These are phyloP conservation scores for Jimgerdemannia flammicorona DNA, from an alignment of 192 early-diverging fungal species.

Conservation along the genomic window DNA sequence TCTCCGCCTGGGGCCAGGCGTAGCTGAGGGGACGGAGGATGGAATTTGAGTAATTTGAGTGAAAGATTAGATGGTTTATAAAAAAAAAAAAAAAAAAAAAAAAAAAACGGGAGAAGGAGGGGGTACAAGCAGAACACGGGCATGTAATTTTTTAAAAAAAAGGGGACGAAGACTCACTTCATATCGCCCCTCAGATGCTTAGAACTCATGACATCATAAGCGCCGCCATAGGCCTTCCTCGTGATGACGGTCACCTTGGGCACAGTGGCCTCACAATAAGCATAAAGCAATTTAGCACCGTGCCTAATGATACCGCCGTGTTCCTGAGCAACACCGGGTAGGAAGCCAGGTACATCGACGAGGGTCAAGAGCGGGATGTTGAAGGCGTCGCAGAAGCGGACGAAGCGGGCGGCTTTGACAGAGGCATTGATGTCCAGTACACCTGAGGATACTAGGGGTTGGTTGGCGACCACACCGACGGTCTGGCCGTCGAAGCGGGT, in stretches of 20 bases:
- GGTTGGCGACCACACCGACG: slow-evolving; percentile 91
- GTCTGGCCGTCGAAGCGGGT: slow-evolving; percentile 80
- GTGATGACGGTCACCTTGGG: slow-evolving; percentile 96
- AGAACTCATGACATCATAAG: slow-evolving; percentile 96
- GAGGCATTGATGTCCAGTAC: slow-evolving; percentile 94
- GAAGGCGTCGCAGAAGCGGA: slow-evolving; percentile 96
- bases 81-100: too few species aligned
- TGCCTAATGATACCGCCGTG: slow-evolving; percentile 95
- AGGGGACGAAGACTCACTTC: slow-evolving; percentile 22
- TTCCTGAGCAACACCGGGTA: slow-evolving; percentile 93
- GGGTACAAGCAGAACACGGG: not conserved
- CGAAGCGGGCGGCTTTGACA: slow-evolving; percentile 94
- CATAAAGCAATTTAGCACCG: slow-evolving; percentile 94
- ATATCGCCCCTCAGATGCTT: slow-evolving; percentile 94
- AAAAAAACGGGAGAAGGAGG: too few species aligned
- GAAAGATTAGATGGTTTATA: not conserved
- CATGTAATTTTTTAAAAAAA: not conserved
- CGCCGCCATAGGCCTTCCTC: slow-evolving; percentile 96
- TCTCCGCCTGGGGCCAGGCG: slow-evolving; percentile 95
- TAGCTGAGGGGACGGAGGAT: slow-evolving; percentile 48
- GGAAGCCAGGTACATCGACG: slow-evolving; percentile 96
- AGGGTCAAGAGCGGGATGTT: slow-evolving; percentile 91
- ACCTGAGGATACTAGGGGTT: slow-evolving; percentile 92
- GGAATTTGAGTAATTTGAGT: not conserved
- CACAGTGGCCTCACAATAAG: slow-evolving; percentile 95